A percentile compares a stretch with the other conserved stretches of the same genome.
Conservation (phyloP, 2,329 filamentous ascomycete genomes). For the Aspergillus uvarum region DNA sequence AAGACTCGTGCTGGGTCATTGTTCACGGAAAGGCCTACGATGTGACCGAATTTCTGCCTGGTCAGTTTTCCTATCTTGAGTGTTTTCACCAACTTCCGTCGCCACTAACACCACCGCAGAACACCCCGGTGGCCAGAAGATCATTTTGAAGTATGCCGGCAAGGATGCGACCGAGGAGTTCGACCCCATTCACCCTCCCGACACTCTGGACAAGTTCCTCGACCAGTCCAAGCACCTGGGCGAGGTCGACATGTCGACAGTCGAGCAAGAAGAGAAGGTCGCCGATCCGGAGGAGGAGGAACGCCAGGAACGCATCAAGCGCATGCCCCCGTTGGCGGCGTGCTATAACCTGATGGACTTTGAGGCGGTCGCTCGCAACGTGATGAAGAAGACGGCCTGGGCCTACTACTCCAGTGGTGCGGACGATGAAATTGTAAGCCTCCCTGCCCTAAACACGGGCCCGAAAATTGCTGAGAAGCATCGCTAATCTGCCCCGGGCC, state of each 20-base stretch:
- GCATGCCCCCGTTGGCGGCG: slow-evolving; percentile 77
- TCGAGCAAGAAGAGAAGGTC: slow-evolving; percentile 65
- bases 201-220: slow-evolving; percentile 80
- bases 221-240: slow-evolving; percentile 83
- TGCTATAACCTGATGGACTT: slow-evolving; percentile 97
- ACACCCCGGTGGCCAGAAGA: slow-evolving; percentile 84
- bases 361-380: slow-evolving; percentile 80
- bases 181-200: slow-evolving; percentile 83
- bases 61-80: slow-evolving; percentile 37
- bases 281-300: slow-evolving; percentile 70
- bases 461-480: slow-evolving; percentile 12
- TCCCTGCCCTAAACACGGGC: too few relatives aligned
- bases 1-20: slow-evolving; percentile 88
- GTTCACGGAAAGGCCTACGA: slow-evolving; percentile 86
- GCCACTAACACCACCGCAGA: slow-evolving; percentile 49
- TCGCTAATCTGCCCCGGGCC: background rate
- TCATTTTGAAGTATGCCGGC: slow-evolving; percentile 95
- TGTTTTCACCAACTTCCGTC: background rate
- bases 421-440: slow-evolving; percentile 76
- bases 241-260: slow-evolving; percentile 82
- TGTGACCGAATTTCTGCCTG: slow-evolving; percentile 83
- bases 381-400: slow-evolving; percentile 98
- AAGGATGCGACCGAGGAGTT: slow-evolving; percentile 93
- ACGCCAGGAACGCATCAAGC: slow-evolving; percentile 69
- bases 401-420: slow-evolving; percentile 95